Base-by-base conservation (phyloP, 2,329 filamentous ascomycete species). In the Alternaria alternata region DNA sequence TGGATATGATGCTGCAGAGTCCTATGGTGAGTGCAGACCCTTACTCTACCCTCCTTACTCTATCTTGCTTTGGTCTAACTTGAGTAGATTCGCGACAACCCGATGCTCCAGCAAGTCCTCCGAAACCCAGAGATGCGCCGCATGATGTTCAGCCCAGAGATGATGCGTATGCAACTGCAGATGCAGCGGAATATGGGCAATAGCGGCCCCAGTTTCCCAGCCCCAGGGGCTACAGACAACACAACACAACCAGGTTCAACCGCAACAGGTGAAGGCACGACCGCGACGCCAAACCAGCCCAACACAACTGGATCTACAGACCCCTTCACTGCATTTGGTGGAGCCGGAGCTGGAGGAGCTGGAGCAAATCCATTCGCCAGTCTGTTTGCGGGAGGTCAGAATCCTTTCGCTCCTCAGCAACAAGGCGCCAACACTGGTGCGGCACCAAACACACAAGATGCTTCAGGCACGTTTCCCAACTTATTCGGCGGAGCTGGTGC, bases 71-170 rank as follows among this genome's bases (percentile, higher is more conserved):
- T 20, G 44, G 12, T 41, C 66, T 75, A 54, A 75, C 61, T 12
- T 51, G 28, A 34, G 44, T 38, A 76, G 73, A 93, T 99, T 70
- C 88, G 95, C 71, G 88, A 91, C 74, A 97, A 97, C 75, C 95
- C 95, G 3, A 90, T 93, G 85, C 91, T 92, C 22, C 88, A 93
- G 69, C 88, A 96, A 74, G 90, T 97, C 79, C 87, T 99, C 71
- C 89, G 93, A 62, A 95, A 94, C 24, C 94, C 94, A 0, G 87
- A 93, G 65, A 93, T 98, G 81, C 88, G 95, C 72, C 86, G 91
- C 52, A 95, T 98, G 91, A 90, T 99, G 85, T 94, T 93, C 63
- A 93, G 96, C 75, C 95, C 95, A 4, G 88, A 93, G 44, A 88
- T 93, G 70, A 87, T 99, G 66, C 86, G 93, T 59, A 89, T 91